Evolutionary conservation across 495 filamentous ascomycete species (phyloP).

Genomic region (Tetracladium marchalianum): DNA sequence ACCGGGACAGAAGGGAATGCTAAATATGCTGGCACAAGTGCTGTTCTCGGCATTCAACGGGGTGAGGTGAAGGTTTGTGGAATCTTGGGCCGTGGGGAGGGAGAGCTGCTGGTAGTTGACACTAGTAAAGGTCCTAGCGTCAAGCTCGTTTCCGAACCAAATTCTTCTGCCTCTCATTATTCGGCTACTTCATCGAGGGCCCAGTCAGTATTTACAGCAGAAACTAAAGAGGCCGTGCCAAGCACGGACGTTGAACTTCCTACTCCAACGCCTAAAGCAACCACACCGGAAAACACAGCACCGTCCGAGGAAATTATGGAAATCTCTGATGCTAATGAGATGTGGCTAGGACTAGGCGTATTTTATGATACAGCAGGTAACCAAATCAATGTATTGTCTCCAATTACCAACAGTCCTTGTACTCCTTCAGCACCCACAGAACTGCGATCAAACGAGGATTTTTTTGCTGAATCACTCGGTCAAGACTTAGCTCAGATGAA

Average conservation of each 20-base stretch:
- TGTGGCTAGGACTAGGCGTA: neutral
- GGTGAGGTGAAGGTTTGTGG: conserved; percentile 62
- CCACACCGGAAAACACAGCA: neutral
- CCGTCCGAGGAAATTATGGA: no score
- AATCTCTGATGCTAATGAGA: no score
- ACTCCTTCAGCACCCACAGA: no score
- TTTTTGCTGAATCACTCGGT: no score
- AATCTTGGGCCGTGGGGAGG: conserved; percentile 52
- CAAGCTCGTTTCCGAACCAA: conserved; percentile 15
- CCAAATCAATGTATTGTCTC: neutral
- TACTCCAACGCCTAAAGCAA: neutral
- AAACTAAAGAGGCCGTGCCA: neutral
- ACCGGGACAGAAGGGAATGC: conserved; percentile 57
- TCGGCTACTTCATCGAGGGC: neutral
- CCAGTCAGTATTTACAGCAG: neutral
- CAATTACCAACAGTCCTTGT: no score
- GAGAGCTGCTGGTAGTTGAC: conserved; percentile 56
- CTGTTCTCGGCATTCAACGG: conserved; percentile 62
- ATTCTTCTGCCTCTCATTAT: neutral
- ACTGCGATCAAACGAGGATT: no score
- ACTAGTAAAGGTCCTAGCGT: conserved; percentile 24
- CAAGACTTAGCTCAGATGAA: no score
- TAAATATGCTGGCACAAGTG: conserved; percentile 78
- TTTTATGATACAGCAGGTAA: neutral
- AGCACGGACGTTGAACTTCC: neutral